A percentile compares a stretch with the other conserved stretches of the same genome.
phyloP scores from a whole-genome alignment of 331 rosid species.

The Stylosanthes scabra region DNA sequence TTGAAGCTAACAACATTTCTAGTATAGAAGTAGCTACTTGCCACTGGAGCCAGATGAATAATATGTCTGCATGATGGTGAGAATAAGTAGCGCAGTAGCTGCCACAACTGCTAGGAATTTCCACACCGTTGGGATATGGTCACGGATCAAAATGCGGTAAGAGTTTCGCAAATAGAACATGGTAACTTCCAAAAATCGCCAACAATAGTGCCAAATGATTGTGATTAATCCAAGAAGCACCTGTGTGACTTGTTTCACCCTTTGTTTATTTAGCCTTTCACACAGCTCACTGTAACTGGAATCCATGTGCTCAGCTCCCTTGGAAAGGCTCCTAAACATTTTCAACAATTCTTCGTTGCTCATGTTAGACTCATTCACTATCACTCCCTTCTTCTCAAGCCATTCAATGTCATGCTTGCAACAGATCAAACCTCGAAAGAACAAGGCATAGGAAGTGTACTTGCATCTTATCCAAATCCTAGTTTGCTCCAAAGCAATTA shows the following conservation, averaged over 20 bases:
- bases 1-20: too few species aligned
- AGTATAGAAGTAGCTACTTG: too few species aligned
- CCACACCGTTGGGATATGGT: constrained; percentile 43
- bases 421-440: constrained; percentile 42
- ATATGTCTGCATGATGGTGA: constrained; percentile 40
- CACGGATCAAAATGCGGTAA: constrained; percentile 24
- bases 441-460: constrained; percentile 44
- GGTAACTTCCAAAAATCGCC: not conserved
- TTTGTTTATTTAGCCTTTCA: not conserved
- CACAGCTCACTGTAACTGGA: constrained; percentile 3
- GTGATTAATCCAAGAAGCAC: not conserved
- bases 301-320: constrained; percentile 37
- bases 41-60: constrained; percentile 16
- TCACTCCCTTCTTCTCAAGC: constrained; percentile 9
- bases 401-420: constrained; percentile 31
- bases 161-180: constrained; percentile 14
- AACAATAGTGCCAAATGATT: constrained; percentile 6
- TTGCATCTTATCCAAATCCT: not conserved
- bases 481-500: constrained; percentile 52
- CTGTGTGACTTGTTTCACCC: not conserved
- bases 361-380: constrained; percentile 14
- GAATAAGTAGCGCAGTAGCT: constrained; percentile 27
- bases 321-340: not conserved
- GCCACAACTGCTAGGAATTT: constrained; percentile 38
- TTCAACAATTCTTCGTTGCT: constrained; percentile 23